phyloP scores from a whole-genome alignment of 2,329 filamentous ascomycete genomes.

The Fonsecaea multimorphosa region DNA sequence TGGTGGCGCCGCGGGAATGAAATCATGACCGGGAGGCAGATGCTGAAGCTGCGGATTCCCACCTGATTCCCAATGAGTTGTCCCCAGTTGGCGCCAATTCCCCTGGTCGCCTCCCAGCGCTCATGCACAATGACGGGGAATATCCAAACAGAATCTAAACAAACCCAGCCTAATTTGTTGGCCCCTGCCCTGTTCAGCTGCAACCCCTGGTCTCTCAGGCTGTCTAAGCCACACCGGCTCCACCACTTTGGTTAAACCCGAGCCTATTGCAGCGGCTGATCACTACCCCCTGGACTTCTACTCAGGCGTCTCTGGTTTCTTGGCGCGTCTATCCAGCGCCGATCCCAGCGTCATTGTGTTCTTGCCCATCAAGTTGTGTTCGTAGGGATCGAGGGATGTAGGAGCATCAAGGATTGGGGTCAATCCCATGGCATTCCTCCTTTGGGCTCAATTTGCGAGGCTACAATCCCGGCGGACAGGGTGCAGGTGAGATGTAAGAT shows the following conservation, averaged over 20 bases:
- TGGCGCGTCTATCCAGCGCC: not conserved
- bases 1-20: not conserved
- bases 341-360: not conserved
- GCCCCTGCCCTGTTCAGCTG: not conserved
- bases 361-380: not conserved
- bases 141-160: no score
- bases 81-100: no score
- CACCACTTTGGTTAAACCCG: not conserved
- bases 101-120: not conserved
- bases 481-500: not conserved
- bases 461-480: not conserved
- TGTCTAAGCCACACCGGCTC: not conserved
- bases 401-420: not conserved
- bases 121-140: not conserved
- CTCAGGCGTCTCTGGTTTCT: conserved; percentile 5
- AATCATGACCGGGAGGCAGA: not conserved
- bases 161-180: not conserved
- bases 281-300: no score
- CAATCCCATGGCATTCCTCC: not conserved
- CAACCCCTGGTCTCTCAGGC: not conserved
- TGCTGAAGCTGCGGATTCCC: not conserved
- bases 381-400: not conserved
- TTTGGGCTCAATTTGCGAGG: not conserved
- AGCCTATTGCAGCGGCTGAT: conserved; percentile 6
- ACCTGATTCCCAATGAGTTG: no score